These are phyloP conservation scores for Schizophyllum commune DNA, from an alignment of 1,284 basidiomycete genomes.

Conservation along the genomic window DNA sequence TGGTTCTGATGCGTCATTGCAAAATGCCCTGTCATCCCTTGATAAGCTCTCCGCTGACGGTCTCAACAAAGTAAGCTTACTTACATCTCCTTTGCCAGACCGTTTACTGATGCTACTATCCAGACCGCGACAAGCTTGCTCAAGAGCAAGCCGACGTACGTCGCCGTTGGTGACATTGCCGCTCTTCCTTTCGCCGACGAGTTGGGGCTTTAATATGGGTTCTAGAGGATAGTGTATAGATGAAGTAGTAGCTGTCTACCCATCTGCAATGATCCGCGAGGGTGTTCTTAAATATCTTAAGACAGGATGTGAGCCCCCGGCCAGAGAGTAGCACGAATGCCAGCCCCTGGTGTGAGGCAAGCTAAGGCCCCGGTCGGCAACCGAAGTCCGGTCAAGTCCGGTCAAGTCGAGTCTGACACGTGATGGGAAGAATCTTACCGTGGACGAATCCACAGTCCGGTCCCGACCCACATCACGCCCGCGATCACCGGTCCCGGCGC, in stretches of 20 bases:
- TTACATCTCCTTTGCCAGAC: background rate
- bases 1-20: constrained; percentile 44
- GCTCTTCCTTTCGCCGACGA: constrained; percentile 81
- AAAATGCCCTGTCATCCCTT: constrained; percentile 47
- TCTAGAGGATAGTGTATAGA: background rate
- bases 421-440: too few relatives aligned
- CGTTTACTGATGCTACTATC: constrained; percentile 4
- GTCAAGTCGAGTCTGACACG: too few relatives aligned
- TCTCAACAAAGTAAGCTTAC: constrained; percentile 51
- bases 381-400: too few relatives aligned
- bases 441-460: too few relatives aligned
- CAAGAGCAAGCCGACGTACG: constrained; percentile 75
- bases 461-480: too few relatives aligned
- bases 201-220: constrained; percentile 57
- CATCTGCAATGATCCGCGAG: background rate
- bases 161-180: constrained; percentile 74
- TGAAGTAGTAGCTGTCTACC: background rate
- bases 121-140: constrained; percentile 51
- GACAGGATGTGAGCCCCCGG: too few relatives aligned
- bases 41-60: constrained; percentile 54
- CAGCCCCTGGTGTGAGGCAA: too few relatives aligned
- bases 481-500: too few relatives aligned
- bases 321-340: too few relatives aligned
- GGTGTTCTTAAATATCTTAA: too few relatives aligned
- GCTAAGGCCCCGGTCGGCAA: too few relatives aligned